Evolutionary conservation across 164 flowering plant species (phyloP).

Genomic region (Litsea cubeba): DNA sequence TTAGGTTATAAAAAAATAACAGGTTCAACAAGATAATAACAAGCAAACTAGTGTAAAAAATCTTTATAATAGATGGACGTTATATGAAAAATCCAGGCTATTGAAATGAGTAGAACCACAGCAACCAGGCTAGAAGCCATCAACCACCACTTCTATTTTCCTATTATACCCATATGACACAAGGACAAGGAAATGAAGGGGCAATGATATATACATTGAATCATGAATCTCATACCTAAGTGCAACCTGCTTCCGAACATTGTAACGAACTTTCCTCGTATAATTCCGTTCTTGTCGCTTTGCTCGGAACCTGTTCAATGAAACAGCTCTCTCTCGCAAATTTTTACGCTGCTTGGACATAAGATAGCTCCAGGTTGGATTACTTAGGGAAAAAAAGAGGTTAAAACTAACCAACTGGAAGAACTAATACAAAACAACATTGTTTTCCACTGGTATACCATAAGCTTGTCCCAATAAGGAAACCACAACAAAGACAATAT

Average conservation of each 20-base stretch:
- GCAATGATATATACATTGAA: no score
- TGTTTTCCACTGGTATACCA: no score
- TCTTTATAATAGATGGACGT: background rate
- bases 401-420: background rate
- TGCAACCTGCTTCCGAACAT: conserved; percentile 15
- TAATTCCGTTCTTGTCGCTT: conserved; percentile 15
- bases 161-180: background rate
- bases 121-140: background rate
- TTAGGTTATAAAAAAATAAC: background rate
- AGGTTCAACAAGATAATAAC: background rate
- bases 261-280: conserved; percentile 11
- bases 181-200: background rate
- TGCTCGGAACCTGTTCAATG: conserved; percentile 15
- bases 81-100: background rate
- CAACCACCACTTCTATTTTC: background rate
- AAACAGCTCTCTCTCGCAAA: conserved; percentile 4
- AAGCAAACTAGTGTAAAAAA: no score
- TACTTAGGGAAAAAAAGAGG: background rate
- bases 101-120: background rate
- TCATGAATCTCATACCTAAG: conserved; percentile 4
- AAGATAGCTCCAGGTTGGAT: conserved; percentile 3
- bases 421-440: background rate
- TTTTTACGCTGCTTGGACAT: conserved; percentile 3
- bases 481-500: background rate
- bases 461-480: background rate